A percentile compares a stretch with the other conserved stretches of the same genome.
phyloP scores from a whole-genome alignment of 2,329 filamentous ascomycete species.

The Trichoderma aggressivum region DNA sequence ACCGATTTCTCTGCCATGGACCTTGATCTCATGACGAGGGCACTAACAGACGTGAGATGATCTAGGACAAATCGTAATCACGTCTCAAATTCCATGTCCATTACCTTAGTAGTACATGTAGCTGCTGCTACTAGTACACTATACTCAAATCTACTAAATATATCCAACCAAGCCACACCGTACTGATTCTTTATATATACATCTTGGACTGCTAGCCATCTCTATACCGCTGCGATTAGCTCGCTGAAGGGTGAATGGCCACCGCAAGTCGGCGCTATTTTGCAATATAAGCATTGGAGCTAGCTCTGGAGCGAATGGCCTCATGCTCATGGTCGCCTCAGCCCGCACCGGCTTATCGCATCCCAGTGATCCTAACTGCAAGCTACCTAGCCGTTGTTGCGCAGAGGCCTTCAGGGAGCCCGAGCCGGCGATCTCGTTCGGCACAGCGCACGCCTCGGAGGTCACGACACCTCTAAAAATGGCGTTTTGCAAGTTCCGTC shows the following conservation, averaged over 20 bases:
- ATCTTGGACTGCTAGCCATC: background rate
- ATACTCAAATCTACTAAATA: background rate
- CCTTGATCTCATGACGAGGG: background rate
- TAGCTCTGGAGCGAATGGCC: background rate
- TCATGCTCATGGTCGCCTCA: background rate
- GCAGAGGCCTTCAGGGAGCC: background rate
- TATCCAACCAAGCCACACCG: background rate
- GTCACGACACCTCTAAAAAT: conserved; percentile 6
- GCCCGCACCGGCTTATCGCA: conserved; percentile 10
- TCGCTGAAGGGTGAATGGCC: background rate
- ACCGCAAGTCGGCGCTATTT: background rate
- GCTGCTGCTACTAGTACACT: background rate
- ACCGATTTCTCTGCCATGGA: background rate
- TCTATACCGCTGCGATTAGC: background rate
- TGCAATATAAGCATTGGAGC: background rate
- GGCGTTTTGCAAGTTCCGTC: background rate
- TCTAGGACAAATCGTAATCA: background rate
- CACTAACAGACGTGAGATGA: background rate
- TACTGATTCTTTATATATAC: background rate
- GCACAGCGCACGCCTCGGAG: background rate
- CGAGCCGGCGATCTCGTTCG: conserved; percentile 5
- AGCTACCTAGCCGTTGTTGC: conserved; percentile 1
- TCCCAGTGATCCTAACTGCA: conserved; percentile 7
- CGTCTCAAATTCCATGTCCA: background rate
- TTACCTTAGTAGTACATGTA: too few species aligned